These are phyloP conservation scores for Piromyces finnis DNA, from an alignment of 192 early-diverging fungal species.

Conservation along the genomic window DNA sequence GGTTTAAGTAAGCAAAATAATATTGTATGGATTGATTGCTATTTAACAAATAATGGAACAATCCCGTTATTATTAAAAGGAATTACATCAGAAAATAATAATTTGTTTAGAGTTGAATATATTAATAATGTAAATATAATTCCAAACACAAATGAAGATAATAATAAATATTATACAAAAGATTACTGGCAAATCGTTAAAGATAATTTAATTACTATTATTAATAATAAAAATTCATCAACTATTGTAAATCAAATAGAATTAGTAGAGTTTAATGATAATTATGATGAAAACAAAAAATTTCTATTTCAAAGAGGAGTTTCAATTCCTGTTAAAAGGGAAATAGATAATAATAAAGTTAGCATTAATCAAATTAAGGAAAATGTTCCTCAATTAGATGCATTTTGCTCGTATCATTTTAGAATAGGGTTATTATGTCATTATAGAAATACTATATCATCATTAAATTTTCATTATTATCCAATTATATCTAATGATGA, in stretches of 20 bases:
- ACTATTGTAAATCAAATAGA: background rate
- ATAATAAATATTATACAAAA: background rate
- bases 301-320: background rate
- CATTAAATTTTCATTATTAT: constrained; percentile 24
- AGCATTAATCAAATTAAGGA: background rate
- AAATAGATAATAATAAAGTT: background rate
- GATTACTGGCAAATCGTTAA: background rate
- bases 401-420: constrained; percentile 35
- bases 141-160: background rate
- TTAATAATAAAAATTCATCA: background rate
- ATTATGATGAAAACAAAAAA: background rate
- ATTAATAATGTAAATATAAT: background rate
- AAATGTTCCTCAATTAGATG: constrained; percentile 22
- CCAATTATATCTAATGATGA: constrained; percentile 19
- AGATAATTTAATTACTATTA: background rate
- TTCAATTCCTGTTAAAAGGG: background rate
- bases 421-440: constrained; percentile 20
- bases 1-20: background rate
- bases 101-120: background rate
- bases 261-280: background rate
- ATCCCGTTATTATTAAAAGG: background rate
- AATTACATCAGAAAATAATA: background rate
- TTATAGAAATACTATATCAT: constrained; percentile 21
- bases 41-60: background rate
- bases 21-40: background rate